A percentile compares a stretch with the other conserved stretches of the same genome.
phyloP scores from a whole-genome alignment of 2,329 filamentous ascomycete genomes.

The Colletotrichum aenigma region DNA sequence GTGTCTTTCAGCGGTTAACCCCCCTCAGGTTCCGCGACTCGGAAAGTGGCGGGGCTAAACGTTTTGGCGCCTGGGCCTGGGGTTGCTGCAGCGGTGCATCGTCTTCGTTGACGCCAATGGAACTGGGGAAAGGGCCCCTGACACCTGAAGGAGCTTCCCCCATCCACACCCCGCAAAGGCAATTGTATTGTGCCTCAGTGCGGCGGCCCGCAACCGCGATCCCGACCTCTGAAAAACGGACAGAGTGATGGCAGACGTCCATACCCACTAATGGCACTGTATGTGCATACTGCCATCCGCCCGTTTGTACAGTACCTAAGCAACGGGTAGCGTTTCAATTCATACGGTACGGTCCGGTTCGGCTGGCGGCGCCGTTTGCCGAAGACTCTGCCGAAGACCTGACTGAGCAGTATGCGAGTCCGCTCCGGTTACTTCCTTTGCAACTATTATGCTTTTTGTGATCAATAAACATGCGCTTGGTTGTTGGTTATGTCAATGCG shows the following conservation, averaged over 20 bases:
- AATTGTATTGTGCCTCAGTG: background rate
- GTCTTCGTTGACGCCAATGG: background rate
- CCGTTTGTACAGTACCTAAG: background rate
- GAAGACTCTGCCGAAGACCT: conserved; percentile 8
- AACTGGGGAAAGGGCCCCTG: background rate
- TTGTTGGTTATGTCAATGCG: background rate
- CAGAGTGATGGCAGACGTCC: background rate
- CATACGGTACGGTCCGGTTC: background rate
- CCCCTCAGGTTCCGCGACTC: conserved; percentile 15
- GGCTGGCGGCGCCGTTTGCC: conserved; percentile 14
- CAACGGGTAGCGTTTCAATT: background rate
- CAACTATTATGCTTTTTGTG: background rate
- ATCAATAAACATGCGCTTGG: background rate
- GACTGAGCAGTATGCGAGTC: background rate
- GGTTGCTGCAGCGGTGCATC: background rate
- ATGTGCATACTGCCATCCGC: background rate
- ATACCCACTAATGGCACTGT: background rate
- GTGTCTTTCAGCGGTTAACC: background rate
- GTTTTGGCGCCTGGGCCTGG: conserved; percentile 13
- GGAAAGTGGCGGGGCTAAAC: conserved; percentile 22
- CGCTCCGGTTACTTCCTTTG: background rate
- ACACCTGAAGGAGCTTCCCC: background rate
- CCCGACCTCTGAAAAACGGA: background rate
- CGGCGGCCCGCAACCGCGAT: background rate
- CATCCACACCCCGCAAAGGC: conserved; percentile 9